Percentiles rank a stretch among this genome's conserved stretches.
Evolutionary conservation across 1,284 basidiomycete species (phyloP).

Genomic region (Sphaerobolus stellatus): DNA sequence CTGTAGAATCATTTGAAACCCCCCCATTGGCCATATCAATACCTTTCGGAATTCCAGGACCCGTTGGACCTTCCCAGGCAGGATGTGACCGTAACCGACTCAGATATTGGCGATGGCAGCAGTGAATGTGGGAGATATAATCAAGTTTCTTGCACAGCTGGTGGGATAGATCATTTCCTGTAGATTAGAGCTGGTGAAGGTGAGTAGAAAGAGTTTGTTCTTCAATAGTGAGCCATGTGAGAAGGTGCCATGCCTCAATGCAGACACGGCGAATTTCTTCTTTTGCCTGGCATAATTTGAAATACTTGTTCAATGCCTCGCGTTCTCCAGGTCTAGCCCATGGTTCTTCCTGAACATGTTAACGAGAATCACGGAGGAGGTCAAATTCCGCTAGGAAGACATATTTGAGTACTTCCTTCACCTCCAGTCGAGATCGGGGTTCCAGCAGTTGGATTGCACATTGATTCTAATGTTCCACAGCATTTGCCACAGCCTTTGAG

Average conservation of each 20-base stretch:
- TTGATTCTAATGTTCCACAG: conserved; percentile 19
- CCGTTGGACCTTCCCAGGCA: no score
- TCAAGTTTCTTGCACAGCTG: no score
- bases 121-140: no score
- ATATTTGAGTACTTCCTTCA: conserved; percentile 31
- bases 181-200: no score
- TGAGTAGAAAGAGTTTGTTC: no score
- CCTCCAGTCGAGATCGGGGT: conserved; percentile 26
- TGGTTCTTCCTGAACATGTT: conserved; percentile 26
- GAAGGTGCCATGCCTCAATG: conserved; percentile 28
- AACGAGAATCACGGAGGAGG: conserved; percentile 32
- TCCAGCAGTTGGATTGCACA: conserved; percentile 18
- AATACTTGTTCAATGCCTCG: conserved; percentile 25
- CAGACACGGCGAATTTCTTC: conserved; percentile 34
- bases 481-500: conserved; percentile 16
- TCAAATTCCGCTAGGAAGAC: conserved; percentile 36
- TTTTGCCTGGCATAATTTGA: conserved; percentile 29
- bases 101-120: no score
- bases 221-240: no score
- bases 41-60: no score
- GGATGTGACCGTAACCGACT: no score
- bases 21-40: no score
- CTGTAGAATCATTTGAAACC: no score
- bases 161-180: no score
- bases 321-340: conserved; percentile 31